Base-by-base conservation (phyloP, 1,139 yeast species). In the Saccharomyces uvarum region DNA sequence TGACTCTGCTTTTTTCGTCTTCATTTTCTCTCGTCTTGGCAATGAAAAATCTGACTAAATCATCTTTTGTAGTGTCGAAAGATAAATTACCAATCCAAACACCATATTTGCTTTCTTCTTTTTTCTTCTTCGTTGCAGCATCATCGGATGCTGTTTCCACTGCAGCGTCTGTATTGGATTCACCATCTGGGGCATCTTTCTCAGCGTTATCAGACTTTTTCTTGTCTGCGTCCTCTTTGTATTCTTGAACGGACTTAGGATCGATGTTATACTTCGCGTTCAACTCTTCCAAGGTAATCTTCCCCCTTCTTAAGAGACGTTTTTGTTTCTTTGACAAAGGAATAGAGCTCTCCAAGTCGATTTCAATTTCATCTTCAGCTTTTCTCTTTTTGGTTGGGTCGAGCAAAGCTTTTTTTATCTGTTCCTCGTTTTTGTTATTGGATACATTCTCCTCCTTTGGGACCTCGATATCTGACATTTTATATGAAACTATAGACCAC, bases 21-120 rank as follows among this genome's bases (percentile, higher is more conserved):
- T 72, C 75, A 16, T 65, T 69, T 7, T 71, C 75, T 11, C 72
- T 64, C 0, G 93, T 80, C 65, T 85, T 87, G 9, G 81, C 77
- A 2, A 78, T 73, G 8, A 93, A 73, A 60, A 86, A 90, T 54
- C 84, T 77, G 11, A 75, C 74, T 26, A 93, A 68, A 59, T 90
- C 96, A 46, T 87, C 95, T 63, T 80, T 83, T 1, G 84, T 78
- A 5, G 97, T 90, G 54, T 88, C 95, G 64, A 86, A 95, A 0
- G 97, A 79, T 61, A 95, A 72, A 69, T 93, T 95, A 50, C 99
- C 99, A 49, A 93, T 80, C 99, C 99, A 93, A 27, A 90, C 95
- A 49, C 95, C 96, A 64, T 75, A 82, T 54, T 78, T 80, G 77
- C 78, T 62, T 69, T 73, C 53, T 66, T 63, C 57, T 60, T 66